Conservation (phyloP, 139 green algal species). For the Tetraselmis striata region DNA sequence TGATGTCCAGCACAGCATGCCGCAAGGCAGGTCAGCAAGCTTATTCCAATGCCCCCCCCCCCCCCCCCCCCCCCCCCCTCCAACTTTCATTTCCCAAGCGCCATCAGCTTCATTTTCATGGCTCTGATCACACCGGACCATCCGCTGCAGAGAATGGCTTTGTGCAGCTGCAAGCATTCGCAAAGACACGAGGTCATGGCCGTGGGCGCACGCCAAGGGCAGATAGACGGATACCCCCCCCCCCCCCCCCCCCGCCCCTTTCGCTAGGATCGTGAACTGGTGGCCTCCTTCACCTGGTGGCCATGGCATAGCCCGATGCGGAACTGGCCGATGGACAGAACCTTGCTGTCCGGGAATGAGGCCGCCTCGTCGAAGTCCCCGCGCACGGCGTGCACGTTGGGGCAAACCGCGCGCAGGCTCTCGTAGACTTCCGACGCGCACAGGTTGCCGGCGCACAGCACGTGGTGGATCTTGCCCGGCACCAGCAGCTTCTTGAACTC, state of each 20-base stretch:
- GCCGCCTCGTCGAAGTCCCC: constrained; percentile 87
- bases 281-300: constrained; percentile 72
- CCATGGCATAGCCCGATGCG: constrained; percentile 83
- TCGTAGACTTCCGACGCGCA: constrained; percentile 78
- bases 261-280: too few relatives aligned
- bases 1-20: constrained; percentile 10
- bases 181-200: too few relatives aligned
- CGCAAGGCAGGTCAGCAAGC: not conserved
- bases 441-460: constrained; percentile 85
- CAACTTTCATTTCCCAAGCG: too few relatives aligned
- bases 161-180: too few relatives aligned
- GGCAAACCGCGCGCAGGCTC: constrained; percentile 73
- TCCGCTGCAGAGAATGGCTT: too few relatives aligned
- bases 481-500: constrained; percentile 90
- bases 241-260: too few relatives aligned
- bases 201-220: too few relatives aligned
- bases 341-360: constrained; percentile 46
- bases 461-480: constrained; percentile 88
- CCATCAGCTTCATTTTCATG: too few relatives aligned
- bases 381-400: constrained; percentile 64
- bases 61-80: too few relatives aligned
- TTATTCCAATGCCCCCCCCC: too few relatives aligned
- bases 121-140: too few relatives aligned
- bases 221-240: too few relatives aligned
- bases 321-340: constrained; percentile 76